A percentile compares a stretch with the other conserved stretches of the same genome.
Evolutionary conservation across 495 filamentous ascomycete genomes (phyloP).

Genomic region (Penicillium pulvis): DNA sequence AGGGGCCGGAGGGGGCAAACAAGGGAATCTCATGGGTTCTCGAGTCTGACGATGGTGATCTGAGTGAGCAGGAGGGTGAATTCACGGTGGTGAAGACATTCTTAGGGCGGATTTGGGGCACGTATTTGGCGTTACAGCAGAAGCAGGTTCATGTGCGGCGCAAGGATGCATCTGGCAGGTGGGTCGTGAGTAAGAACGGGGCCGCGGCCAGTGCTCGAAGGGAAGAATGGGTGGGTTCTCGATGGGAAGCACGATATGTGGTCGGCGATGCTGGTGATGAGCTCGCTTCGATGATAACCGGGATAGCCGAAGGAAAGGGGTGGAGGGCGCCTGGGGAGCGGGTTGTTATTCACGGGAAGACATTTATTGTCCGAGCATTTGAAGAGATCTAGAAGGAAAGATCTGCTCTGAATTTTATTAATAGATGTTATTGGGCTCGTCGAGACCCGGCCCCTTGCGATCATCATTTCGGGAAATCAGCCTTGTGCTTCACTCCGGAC

Average conservation of each 20-base stretch:
- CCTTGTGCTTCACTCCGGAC: not conserved
- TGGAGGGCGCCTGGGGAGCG: slow-evolving; percentile 24
- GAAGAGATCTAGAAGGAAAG: slow-evolving; percentile 21
- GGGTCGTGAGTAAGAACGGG: slow-evolving; percentile 29
- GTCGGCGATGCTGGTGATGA: slow-evolving; percentile 21
- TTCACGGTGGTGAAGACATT: slow-evolving; percentile 36
- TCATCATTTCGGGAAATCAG: too few relatives aligned
- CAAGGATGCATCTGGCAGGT: slow-evolving; percentile 19
- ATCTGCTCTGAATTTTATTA: not conserved
- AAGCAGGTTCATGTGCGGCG: slow-evolving; percentile 21
- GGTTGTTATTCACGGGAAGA: slow-evolving; percentile 26
- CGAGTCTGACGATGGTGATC: slow-evolving; percentile 29
- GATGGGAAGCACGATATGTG: slow-evolving; percentile 34
- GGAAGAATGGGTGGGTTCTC: slow-evolving; percentile 34
- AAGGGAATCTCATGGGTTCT: slow-evolving; percentile 40
- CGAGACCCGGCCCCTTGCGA: not conserved
- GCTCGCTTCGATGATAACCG: slow-evolving; percentile 31
- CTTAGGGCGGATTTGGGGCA: slow-evolving; percentile 39
- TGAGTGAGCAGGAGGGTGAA: slow-evolving; percentile 23
- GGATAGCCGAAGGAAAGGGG: slow-evolving; percentile 16
- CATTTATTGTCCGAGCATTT: slow-evolving; percentile 40
- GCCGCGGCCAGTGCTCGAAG: slow-evolving; percentile 38
- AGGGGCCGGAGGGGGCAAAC: slow-evolving; percentile 23
- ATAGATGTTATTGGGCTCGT: not conserved
- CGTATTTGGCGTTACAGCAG: slow-evolving; percentile 41